Percentiles rank a stretch among this genome's conserved stretches.
Conservation (phyloP, 1,139 yeast species). For the Suhomyces bribrorum region DNA sequence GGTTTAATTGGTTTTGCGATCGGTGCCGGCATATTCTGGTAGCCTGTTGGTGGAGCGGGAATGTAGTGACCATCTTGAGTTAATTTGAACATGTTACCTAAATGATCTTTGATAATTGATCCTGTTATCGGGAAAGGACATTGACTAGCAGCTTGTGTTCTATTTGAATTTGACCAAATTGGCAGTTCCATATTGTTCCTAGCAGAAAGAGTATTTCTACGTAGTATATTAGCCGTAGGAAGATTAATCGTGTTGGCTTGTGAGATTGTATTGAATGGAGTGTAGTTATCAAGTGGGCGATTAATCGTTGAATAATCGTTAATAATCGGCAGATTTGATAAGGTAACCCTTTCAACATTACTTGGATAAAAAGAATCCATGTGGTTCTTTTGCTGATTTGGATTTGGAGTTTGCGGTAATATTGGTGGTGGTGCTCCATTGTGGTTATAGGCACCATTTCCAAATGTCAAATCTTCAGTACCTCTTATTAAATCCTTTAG, state of each 20-base stretch:
- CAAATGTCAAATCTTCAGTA: conserved; percentile 24
- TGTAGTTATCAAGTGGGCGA: too few relatives aligned
- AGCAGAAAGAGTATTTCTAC: not conserved
- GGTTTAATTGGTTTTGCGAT: conserved; percentile 2
- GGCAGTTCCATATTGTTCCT: too few relatives aligned
- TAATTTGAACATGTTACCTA: not conserved
- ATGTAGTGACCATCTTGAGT: not conserved
- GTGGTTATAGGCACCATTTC: conserved; percentile 16
- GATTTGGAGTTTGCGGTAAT: not conserved
- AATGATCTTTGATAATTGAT: conserved; percentile 1
- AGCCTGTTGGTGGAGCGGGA: not conserved
- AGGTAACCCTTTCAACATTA: too few relatives aligned
- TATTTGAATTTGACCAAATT: too few relatives aligned
- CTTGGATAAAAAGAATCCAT: too few relatives aligned
- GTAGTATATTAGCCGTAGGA: not conserved
- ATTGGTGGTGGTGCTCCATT: not conserved
- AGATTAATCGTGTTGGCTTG: not conserved
- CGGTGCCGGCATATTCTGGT: not conserved
- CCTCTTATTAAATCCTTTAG: conserved; percentile 24
- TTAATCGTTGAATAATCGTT: too few relatives aligned
- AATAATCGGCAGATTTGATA: too few relatives aligned
- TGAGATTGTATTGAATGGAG: too few relatives aligned
- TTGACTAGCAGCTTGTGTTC: too few relatives aligned
- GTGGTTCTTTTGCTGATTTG: too few relatives aligned
- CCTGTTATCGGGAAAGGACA: not conserved